A percentile compares a stretch with the other conserved stretches of the same genome.
Evolutionary conservation across 768 basidiomycete species (phyloP).

Genomic region (Cyclocybe cylindracea): DNA sequence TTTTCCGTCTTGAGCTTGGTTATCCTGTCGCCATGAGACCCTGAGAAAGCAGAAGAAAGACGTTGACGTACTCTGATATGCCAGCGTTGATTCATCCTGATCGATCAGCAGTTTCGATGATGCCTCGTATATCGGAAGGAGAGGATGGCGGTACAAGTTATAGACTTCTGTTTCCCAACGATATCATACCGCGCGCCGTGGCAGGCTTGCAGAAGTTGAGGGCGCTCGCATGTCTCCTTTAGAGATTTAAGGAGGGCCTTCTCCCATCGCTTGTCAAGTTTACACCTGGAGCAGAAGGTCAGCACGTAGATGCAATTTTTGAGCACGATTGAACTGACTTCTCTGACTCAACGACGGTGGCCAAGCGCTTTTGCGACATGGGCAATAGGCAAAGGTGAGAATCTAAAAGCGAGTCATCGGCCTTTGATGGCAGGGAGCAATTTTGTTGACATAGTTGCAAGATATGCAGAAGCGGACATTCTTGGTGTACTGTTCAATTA

Average conservation of each 20-base stretch:
- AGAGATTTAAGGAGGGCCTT: slow-evolving; percentile 90
- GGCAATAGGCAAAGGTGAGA: slow-evolving; percentile 83
- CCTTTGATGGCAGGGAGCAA: slow-evolving; percentile 97
- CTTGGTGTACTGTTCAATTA: slow-evolving; percentile 98
- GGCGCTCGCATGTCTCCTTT: slow-evolving; percentile 97
- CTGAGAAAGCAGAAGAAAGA: slow-evolving; percentile 4
- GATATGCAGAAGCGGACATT: slow-evolving; percentile 99
- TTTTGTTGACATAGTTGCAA: slow-evolving; percentile 99
- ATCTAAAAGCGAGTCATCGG: slow-evolving; percentile 97
- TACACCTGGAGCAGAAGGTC: slow-evolving; percentile 54
- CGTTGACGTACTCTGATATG: slow-evolving; percentile 67
- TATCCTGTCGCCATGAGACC: slow-evolving; percentile 59
- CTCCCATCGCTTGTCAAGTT: slow-evolving; percentile 84
- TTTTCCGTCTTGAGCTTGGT: slow-evolving; percentile 85
- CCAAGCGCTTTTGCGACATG: slow-evolving; percentile 87
- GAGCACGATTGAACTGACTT: slow-evolving; percentile 48
- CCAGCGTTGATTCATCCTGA: slow-evolving; percentile 91
- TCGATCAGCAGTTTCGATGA: slow-evolving; percentile 94
- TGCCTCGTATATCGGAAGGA: slow-evolving; percentile 91
- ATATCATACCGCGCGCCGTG: slow-evolving; percentile 95
- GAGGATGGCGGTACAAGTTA: slow-evolving; percentile 95
- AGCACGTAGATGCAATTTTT: neutral
- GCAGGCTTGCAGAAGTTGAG: slow-evolving; percentile 96
- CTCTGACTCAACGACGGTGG: slow-evolving; percentile 81
- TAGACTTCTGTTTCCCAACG: slow-evolving; percentile 92